Evolutionary conservation across 495 filamentous ascomycete genomes (phyloP).

Genomic region (Amphirosellinia nigrospora): DNA sequence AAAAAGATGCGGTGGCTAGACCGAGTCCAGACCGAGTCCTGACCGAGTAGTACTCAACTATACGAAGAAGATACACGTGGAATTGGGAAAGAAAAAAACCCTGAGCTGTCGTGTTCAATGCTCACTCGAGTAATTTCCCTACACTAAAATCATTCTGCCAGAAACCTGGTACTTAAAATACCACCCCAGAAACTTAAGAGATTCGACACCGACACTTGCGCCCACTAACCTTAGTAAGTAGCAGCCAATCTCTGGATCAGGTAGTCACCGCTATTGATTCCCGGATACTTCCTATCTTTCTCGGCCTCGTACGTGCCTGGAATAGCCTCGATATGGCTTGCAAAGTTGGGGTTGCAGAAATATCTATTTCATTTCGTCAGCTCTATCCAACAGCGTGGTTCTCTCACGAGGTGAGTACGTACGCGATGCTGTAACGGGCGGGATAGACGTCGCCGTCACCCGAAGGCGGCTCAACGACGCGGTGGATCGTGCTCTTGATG

Average conservation of each 20-base stretch:
- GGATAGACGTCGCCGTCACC: constrained; percentile 58
- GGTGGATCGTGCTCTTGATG: constrained; percentile 86
- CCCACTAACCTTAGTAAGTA: constrained; percentile 65
- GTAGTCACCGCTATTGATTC: constrained; percentile 82
- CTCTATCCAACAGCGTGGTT: not conserved
- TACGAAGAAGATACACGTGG: not conserved
- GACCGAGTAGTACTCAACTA: not conserved
- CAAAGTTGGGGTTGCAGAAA: constrained; percentile 92
- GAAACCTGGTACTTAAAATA: not conserved
- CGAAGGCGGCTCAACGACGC: constrained; percentile 82
- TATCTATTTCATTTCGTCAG: constrained; percentile 59
- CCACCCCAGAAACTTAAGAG: not conserved
- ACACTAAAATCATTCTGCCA: not conserved
- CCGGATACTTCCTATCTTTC: constrained; percentile 76
- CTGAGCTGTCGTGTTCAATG: not conserved
- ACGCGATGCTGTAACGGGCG: constrained; percentile 72
- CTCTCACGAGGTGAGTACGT: constrained; percentile 33
- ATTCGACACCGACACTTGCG: not conserved
- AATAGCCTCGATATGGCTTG: constrained; percentile 79
- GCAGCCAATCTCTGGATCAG: constrained; percentile 77
- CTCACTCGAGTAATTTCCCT: not conserved
- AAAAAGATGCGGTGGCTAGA: not conserved
- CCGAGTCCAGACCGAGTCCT: too few species aligned
- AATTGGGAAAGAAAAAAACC: too few species aligned
- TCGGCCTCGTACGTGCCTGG: constrained; percentile 80